phyloP scores from a whole-genome alignment of 1,284 basidiomycete species.

The Fomitopsis betulina region DNA sequence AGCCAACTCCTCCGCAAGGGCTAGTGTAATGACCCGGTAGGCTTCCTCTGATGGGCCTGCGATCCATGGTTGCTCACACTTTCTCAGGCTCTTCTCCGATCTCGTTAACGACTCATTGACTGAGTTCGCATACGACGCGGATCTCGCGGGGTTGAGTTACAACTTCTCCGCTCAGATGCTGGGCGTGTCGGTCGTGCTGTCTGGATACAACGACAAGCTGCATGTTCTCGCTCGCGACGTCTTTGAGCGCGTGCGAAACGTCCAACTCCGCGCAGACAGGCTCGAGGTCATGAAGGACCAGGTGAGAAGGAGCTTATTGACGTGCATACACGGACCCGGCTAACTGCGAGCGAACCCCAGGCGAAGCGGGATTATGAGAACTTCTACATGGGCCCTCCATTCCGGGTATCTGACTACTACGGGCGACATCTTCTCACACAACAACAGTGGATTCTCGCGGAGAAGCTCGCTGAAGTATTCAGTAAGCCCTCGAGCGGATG shows the following conservation, averaged over 20 bases:
- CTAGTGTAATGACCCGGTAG: constrained; percentile 62
- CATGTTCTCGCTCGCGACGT: constrained; percentile 75
- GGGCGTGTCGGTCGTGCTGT: constrained; percentile 68
- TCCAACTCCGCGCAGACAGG: constrained; percentile 69
- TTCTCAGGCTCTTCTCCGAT: constrained; percentile 75
- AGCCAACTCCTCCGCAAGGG: constrained; percentile 50
- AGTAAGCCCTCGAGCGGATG: constrained; percentile 40
- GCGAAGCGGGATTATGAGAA: constrained; percentile 78
- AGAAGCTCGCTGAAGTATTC: constrained; percentile 76
- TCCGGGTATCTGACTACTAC: constrained; percentile 80
- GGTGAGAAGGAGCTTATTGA: constrained; percentile 34
- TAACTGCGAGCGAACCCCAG: constrained; percentile 30
- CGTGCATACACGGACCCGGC: neutral
- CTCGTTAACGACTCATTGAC: constrained; percentile 87
- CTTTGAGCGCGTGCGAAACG: constrained; percentile 64
- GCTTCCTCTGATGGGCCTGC: constrained; percentile 11
- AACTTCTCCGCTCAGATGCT: constrained; percentile 63
- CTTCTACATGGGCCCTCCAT: constrained; percentile 84
- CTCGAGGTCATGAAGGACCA: constrained; percentile 86
- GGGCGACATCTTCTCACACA: constrained; percentile 68
- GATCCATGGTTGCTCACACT: neutral
- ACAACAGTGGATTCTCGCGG: constrained; percentile 75
- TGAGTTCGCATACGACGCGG: constrained; percentile 92
- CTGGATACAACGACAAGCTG: constrained; percentile 96
- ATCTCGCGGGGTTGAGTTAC: constrained; percentile 87